Conservation (phyloP, 2,329 filamentous ascomycete species). For the Davidsoniella eucalypti region DNA sequence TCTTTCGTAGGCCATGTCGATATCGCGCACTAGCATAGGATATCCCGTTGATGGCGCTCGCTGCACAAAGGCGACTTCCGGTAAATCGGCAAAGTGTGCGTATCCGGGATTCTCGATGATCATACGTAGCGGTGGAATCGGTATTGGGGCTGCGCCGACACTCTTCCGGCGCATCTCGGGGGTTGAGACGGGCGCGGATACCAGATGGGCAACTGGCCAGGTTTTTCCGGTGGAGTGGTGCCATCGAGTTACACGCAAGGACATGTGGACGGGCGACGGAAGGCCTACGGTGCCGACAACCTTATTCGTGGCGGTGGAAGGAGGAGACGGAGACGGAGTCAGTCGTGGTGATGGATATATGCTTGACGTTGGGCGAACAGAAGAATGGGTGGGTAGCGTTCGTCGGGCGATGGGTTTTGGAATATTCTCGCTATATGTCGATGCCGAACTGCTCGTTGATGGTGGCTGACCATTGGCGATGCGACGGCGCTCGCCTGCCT, state of each 20-base stretch:
- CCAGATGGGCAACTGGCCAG: slow-evolving; percentile 9
- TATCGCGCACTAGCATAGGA: slow-evolving; percentile 28
- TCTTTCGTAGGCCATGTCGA: slow-evolving; percentile 40
- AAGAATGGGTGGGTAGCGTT: too few relatives aligned
- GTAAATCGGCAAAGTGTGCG: slow-evolving; percentile 7
- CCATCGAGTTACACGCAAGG: slow-evolving; percentile 8
- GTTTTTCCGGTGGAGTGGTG: slow-evolving; percentile 5
- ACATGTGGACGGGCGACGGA: slow-evolving; percentile 4
- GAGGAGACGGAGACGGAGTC: slow-evolving; percentile 5
- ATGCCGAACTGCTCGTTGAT: too few relatives aligned
- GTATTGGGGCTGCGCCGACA: background rate
- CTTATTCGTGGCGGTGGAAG: slow-evolving; percentile 1
- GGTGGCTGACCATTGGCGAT: slow-evolving; percentile 22
- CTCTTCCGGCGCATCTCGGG: slow-evolving; percentile 7
- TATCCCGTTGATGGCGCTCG: background rate
- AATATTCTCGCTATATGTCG: too few relatives aligned
- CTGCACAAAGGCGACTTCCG: slow-evolving; percentile 13
- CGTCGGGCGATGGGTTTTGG: too few relatives aligned
- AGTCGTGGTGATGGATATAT: background rate
- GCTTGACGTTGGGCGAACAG: too few relatives aligned
- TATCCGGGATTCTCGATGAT: slow-evolving; percentile 11
- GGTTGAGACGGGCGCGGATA: slow-evolving; percentile 3
- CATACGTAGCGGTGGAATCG: slow-evolving; percentile 9
- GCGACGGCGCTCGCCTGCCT: slow-evolving; percentile 23
- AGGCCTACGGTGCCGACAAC: slow-evolving; percentile 6